These are phyloP conservation scores for Flaveria brownii DNA, from an alignment of 129 eudicot species.

Conservation along the genomic window DNA sequence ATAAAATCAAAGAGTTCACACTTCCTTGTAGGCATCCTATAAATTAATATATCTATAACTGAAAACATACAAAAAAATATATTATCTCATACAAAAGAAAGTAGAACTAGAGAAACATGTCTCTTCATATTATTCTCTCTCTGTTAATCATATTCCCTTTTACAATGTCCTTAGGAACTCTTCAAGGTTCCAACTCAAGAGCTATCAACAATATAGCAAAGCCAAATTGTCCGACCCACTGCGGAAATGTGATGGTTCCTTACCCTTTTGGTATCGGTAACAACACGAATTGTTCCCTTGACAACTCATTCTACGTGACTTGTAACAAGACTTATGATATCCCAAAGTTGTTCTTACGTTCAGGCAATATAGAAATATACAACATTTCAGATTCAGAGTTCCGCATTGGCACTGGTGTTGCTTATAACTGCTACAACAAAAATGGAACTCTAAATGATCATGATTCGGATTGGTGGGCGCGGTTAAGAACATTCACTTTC, in stretches of 20 bases:
- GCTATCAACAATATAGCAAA: constrained; percentile 12
- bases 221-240: constrained; percentile 20
- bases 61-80: background rate
- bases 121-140: constrained; percentile 9
- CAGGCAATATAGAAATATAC: background rate
- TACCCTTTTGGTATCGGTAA: constrained; percentile 41
- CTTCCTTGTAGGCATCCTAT: background rate
- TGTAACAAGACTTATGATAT: constrained; percentile 32
- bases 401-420: background rate
- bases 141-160: background rate
- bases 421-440: constrained; percentile 9
- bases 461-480: background rate
- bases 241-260: constrained; percentile 32
- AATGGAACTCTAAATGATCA: background rate
- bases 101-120: background rate
- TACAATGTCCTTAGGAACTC: background rate
- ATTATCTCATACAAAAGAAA: background rate
- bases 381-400: background rate
- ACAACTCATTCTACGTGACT: constrained; percentile 18
- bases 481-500: background rate
- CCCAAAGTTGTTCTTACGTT: constrained; percentile 22
- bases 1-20: background rate
- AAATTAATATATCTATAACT: background rate
- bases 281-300: constrained; percentile 27
- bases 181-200: background rate